phyloP scores from a whole-genome alignment of 2,329 filamentous ascomycete species.

The Fusarium papillatum region DNA sequence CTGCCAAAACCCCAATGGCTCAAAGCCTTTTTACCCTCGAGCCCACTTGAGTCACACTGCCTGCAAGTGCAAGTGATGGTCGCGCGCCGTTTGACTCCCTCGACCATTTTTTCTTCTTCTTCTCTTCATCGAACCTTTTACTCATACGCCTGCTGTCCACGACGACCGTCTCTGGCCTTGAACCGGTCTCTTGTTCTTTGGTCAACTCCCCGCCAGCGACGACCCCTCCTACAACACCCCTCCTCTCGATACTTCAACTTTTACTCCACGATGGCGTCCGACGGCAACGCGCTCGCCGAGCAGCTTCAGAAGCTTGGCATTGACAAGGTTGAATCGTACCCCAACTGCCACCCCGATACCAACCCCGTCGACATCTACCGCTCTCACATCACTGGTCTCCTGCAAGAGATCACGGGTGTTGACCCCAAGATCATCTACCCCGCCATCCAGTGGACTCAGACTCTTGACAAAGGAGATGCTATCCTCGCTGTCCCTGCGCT shows the following conservation, averaged over 20 bases:
- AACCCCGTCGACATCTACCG: slow-evolving; percentile 88
- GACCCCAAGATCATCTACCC: slow-evolving; percentile 80
- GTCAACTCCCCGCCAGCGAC: slow-evolving; percentile 3
- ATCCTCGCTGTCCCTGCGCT: slow-evolving; percentile 85
- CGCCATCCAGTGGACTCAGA: slow-evolving; percentile 82
- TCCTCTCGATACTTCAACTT: slow-evolving; percentile 1
- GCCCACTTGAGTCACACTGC: slow-evolving; percentile 47
- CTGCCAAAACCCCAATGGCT: slow-evolving; percentile 15
- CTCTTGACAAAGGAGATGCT: slow-evolving; percentile 87
- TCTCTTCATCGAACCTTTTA: slow-evolving; percentile 21
- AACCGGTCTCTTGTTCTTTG: slow-evolving; percentile 13
- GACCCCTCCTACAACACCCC: background rate
- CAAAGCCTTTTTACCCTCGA: slow-evolving; percentile 43
- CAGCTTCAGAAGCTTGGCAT: slow-evolving; percentile 43
- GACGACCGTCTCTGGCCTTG: slow-evolving; percentile 15
- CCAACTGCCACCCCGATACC: slow-evolving; percentile 73
- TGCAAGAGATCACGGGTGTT: slow-evolving; percentile 78
- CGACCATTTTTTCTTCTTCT: slow-evolving; percentile 41
- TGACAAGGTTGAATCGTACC: slow-evolving; percentile 52
- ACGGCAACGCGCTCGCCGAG: slow-evolving; percentile 41
- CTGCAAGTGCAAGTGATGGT: slow-evolving; percentile 43
- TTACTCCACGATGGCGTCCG: slow-evolving; percentile 36
- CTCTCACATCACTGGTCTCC: slow-evolving; percentile 78
- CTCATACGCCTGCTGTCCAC: slow-evolving; percentile 22
- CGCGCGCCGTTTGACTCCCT: slow-evolving; percentile 43